A percentile compares a stretch with the other conserved stretches of the same genome.
phyloP scores from a whole-genome alignment of 768 basidiomycete genomes.

The Boletus huronensis region DNA sequence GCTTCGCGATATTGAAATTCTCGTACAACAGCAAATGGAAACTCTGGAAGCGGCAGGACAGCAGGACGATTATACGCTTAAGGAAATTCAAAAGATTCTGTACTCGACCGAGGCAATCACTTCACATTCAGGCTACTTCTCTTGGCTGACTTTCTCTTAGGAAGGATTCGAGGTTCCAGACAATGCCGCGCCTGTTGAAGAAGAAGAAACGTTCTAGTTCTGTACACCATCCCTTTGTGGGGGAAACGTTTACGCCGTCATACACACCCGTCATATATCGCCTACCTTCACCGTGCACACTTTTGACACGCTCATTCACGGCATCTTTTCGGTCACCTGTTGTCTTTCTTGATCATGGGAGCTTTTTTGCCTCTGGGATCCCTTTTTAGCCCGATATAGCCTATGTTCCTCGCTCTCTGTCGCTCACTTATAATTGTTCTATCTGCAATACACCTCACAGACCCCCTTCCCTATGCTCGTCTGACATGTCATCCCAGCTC shows the following conservation, averaged over 20 bases:
- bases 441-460: constrained; percentile 31
- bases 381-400: constrained; percentile 13
- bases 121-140: constrained; percentile 1
- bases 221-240: constrained; percentile 14
- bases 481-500: constrained; percentile 1
- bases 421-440: constrained; percentile 22
- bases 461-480: background rate
- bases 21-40: constrained; percentile 80
- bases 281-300: constrained; percentile 1
- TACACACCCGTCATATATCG: constrained; percentile 6
- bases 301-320: constrained; percentile 18
- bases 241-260: constrained; percentile 8
- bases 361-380: background rate
- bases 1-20: constrained; percentile 95
- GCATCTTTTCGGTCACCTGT: constrained; percentile 9
- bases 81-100: constrained; percentile 85
- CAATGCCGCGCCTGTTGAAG: constrained; percentile 49
- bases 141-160: constrained; percentile 39
- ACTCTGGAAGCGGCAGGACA: constrained; percentile 51
- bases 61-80: constrained; percentile 58
- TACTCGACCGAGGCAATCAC: constrained; percentile 89
- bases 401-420: constrained; percentile 19
- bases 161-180: constrained; percentile 94
- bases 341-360: constrained; percentile 10
- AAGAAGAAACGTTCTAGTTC: constrained; percentile 74